Percentiles rank a stretch among this genome's conserved stretches.
These are phyloP conservation scores for Apophysomyces trapeziformis DNA, from an alignment of 371 early-diverging fungal species.

Conservation along the genomic window DNA sequence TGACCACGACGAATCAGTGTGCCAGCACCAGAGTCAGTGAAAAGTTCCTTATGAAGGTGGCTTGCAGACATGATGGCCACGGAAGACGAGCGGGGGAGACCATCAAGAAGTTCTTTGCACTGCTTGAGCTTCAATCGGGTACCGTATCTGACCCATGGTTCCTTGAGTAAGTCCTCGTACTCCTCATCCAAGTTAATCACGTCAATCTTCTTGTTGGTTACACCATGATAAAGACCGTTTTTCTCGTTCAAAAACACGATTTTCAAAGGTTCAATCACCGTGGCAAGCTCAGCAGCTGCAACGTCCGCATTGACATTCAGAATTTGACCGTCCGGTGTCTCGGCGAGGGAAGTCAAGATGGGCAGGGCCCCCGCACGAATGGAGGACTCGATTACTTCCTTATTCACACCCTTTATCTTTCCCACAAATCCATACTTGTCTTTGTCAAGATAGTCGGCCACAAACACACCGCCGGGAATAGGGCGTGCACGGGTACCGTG, in stretches of 20 bases:
- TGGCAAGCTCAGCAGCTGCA: conserved; percentile 95
- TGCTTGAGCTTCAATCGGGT: no score
- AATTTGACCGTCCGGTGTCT: conserved; percentile 94
- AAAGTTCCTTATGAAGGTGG: no score
- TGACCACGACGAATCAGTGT: no score
- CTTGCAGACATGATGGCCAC: no score
- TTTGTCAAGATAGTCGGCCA: conserved; percentile 91
- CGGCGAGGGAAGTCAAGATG: conserved; percentile 94
- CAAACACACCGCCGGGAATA: conserved; percentile 93
- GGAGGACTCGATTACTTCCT: conserved; percentile 87
- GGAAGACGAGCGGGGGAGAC: no score
- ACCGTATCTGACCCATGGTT: no score
- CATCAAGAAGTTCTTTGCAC: no score
- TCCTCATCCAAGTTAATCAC: conserved; percentile 95
- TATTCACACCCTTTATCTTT: conserved; percentile 86
- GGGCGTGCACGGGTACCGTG: conserved; percentile 95
- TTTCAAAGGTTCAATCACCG: conserved; percentile 95
- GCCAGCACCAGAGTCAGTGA: no score
- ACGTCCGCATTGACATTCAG: conserved; percentile 98
- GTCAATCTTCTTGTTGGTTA: conserved; percentile 91
- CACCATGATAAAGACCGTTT: conserved; percentile 92
- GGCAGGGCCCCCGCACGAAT: conserved; percentile 94
- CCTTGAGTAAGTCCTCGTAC: no score
- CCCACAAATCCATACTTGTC: conserved; percentile 94
- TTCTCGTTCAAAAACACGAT: conserved; percentile 96